Conservation (phyloP, 768 basidiomycete species). For the Mycena haematopus region DNA sequence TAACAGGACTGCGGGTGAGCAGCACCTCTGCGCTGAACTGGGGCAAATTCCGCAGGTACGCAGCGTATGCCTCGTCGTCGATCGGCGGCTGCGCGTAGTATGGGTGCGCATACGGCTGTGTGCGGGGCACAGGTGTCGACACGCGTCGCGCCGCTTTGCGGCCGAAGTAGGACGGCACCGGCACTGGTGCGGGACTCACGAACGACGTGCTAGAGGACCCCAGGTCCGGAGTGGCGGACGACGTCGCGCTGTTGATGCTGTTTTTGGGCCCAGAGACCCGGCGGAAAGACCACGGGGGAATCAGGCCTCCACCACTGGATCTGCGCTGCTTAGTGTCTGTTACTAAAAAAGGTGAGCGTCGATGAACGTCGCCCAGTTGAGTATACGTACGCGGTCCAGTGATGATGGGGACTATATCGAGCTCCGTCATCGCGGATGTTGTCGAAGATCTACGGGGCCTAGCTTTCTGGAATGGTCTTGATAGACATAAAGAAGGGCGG, state of each 20-base stretch:
- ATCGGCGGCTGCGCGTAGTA: slow-evolving; percentile 40
- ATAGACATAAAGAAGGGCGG: slow-evolving; percentile 21
- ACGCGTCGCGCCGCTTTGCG: slow-evolving; percentile 28
- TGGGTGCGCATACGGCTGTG: slow-evolving; percentile 46
- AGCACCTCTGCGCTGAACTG: slow-evolving; percentile 14
- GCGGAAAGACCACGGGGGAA: slow-evolving; percentile 25
- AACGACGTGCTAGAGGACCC: background rate
- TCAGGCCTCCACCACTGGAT: slow-evolving; percentile 26
- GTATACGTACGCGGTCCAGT: slow-evolving; percentile 13
- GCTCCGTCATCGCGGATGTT: slow-evolving; percentile 3
- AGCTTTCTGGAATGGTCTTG: slow-evolving; percentile 17
- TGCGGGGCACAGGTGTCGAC: slow-evolving; percentile 38
- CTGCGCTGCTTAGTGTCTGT: slow-evolving; percentile 23
- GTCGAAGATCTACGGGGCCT: slow-evolving; percentile 17
- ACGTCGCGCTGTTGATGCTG: background rate
- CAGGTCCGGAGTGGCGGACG: background rate
- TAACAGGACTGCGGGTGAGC: background rate
- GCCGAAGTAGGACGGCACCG: slow-evolving; percentile 22
- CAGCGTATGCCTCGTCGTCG: slow-evolving; percentile 20
- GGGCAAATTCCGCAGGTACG: slow-evolving; percentile 24
- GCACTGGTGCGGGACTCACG: slow-evolving; percentile 4
- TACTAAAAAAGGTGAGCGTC: background rate
- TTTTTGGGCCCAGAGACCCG: slow-evolving; percentile 21
- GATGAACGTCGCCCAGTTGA: background rate
- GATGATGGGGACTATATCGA: slow-evolving; percentile 14